Base-by-base conservation (phyloP, 306 rosid genomes). In the Acacia melanoxylon region DNA sequence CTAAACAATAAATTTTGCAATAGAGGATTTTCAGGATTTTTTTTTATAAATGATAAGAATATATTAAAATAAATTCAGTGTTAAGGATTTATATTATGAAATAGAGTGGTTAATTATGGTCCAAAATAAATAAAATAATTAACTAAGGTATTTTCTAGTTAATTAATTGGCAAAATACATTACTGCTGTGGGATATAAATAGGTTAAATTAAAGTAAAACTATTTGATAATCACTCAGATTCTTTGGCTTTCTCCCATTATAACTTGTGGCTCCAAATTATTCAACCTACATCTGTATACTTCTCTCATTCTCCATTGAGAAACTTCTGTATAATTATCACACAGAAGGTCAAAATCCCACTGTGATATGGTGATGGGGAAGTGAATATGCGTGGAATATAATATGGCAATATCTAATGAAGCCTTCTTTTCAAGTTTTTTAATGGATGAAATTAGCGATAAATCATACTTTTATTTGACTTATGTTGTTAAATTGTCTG, bases 341-440 rank as follows among this genome's bases (percentile, higher is more conserved):
- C 48, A 58, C 33, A 72, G 44, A 76, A 37, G 76, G 80, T 82
- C 78, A 77, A 77, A 25, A 24, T 10, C 40, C 74, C 74, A n/a
- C 14, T 5, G 15, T 66, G 41, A 13, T 68, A 13, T 68, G 76
- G 54, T 37, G 49, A 73, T 51, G 22, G 48, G 25, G 66, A 10
- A 31, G 68, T 52, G 79, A 83, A 81, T 77, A 85, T 77, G 72
- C 35, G 29, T 42, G 66, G 68, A 71, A 76, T 51, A 51, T 69
- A 61, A 44, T 67, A 76, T 51, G 37, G 12, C 15, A 65, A 72
- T 42, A 69, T n/a, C 66, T 24, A 41, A 72, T 25, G 68, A 49
- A 77, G 25, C 85, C 59, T 27, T 25, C 7, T 61, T 78, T 69
- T 59, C 48, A n/a, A 22, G 37, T 46, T 10, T 61, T 74, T 22